Evolutionary conservation across 331 rosid species (phyloP).

Genomic region (Malus hybrid): DNA sequence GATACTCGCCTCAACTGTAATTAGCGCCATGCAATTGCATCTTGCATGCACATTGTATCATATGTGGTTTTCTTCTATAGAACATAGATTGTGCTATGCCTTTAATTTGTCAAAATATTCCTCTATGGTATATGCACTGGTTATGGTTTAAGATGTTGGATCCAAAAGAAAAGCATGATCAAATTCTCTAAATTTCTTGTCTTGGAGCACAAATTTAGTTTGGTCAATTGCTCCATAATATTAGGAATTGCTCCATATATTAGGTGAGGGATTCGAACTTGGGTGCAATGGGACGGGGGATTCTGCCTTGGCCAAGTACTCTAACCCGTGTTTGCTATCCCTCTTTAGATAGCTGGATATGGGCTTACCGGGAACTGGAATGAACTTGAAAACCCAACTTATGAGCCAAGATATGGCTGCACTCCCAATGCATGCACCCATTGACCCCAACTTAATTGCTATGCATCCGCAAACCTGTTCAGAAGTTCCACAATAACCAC

Average conservation of each 20-base stretch:
- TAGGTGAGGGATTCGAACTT: too few species aligned
- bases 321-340: background rate
- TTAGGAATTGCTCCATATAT: background rate
- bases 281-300: too few species aligned
- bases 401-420: conserved; percentile 21
- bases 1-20: conserved; percentile 42
- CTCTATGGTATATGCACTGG: background rate
- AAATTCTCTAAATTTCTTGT: background rate
- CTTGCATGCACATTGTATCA: conserved; percentile 54
- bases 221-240: background rate
- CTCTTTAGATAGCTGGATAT: conserved; percentile 5
- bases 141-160: background rate
- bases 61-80: conserved; percentile 26
- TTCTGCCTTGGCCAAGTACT: too few species aligned
- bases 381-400: conserved; percentile 23
- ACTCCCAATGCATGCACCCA: conserved; percentile 12
- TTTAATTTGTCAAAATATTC: background rate
- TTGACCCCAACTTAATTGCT: conserved; percentile 20
- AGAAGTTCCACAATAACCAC: conserved; percentile 30
- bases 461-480: conserved; percentile 21
- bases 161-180: background rate
- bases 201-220: background rate
- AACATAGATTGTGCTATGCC: background rate
- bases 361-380: conserved; percentile 18
- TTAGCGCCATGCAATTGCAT: conserved; percentile 30